Percentiles rank a stretch among this genome's conserved stretches.
Conservation (phyloP, 768 basidiomycete genomes). For the Tylopilus cervinicoccineus region DNA sequence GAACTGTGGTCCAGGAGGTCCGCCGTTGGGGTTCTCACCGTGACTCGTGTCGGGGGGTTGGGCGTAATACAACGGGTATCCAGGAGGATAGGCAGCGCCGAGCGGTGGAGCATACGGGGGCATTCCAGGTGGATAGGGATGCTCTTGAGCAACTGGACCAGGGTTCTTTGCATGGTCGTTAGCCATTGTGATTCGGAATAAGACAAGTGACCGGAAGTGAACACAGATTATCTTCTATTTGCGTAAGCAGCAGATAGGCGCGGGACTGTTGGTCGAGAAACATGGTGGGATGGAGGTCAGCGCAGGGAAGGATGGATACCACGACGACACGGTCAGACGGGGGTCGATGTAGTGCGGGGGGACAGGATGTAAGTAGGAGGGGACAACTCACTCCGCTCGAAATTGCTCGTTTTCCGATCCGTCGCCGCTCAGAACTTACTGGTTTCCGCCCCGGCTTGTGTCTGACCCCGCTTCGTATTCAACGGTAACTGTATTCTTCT, state of each 20-base stretch:
- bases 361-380: conserved; percentile 1
- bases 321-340: conserved; percentile 4
- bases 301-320: not conserved
- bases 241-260: conserved; percentile 31
- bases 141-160: conserved; percentile 35
- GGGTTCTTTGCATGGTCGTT: conserved; percentile 34
- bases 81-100: conserved; percentile 29
- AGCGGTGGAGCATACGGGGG: conserved; percentile 27
- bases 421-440: conserved; percentile 35
- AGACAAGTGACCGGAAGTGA: conserved; percentile 24
- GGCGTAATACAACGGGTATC: conserved; percentile 32
- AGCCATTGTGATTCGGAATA: conserved; percentile 24
- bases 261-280: conserved; percentile 14
- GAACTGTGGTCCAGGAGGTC: conserved; percentile 29
- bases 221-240: conserved; percentile 25
- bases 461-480: conserved; percentile 10
- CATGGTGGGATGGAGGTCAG: conserved; percentile 20
- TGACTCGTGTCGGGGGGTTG: conserved; percentile 26
- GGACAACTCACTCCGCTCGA: conserved; percentile 34
- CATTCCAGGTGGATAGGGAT: conserved; percentile 25
- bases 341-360: not conserved
- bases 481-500: conserved; percentile 7
- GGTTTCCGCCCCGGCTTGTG: conserved; percentile 14
- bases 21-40: conserved; percentile 32
- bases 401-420: conserved; percentile 35